Percentiles rank a stretch among this genome's conserved stretches.
Conservation (phyloP, 1,284 basidiomycete genomes). For the Termitomyces sp. region DNA sequence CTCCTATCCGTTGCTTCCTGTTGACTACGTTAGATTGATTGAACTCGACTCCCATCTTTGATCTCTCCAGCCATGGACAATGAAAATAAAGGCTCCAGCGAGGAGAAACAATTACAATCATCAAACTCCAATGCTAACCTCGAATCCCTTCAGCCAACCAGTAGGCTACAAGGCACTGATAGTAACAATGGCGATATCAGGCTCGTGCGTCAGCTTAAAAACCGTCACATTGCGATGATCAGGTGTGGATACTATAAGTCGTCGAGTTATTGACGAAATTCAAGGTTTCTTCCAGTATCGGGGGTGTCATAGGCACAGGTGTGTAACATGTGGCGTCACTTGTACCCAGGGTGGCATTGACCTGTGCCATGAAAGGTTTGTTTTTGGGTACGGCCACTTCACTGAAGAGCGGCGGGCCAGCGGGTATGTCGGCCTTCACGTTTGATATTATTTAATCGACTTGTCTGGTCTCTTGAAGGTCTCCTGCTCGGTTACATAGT, state of each 20-base stretch:
- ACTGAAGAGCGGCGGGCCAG: conserved; percentile 51
- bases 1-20: not conserved
- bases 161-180: not conserved
- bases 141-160: no score
- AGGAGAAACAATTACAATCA: not conserved
- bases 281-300: not conserved
- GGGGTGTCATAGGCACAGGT: conserved; percentile 59
- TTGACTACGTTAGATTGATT: no score
- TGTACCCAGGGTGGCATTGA: not conserved
- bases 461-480: conserved; percentile 29
- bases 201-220: conserved; percentile 48
- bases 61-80: not conserved
- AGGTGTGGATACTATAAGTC: conserved; percentile 32
- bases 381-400: conserved; percentile 62
- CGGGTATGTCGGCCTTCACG: conserved; percentile 26
- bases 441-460: not conserved
- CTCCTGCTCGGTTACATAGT: conserved; percentile 57
- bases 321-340: conserved; percentile 12
- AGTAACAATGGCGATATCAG: conserved; percentile 16
- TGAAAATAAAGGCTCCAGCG: conserved; percentile 1
- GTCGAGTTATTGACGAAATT: conserved; percentile 1
- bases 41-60: no score
- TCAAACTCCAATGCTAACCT: conserved; percentile 10
- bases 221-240: conserved; percentile 67
- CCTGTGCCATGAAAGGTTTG: conserved; percentile 8